Percentiles rank a stretch among this genome's conserved stretches.
phyloP scores from a whole-genome alignment of 169 alveolate genomes.

The Plasmodium vinckei region DNA sequence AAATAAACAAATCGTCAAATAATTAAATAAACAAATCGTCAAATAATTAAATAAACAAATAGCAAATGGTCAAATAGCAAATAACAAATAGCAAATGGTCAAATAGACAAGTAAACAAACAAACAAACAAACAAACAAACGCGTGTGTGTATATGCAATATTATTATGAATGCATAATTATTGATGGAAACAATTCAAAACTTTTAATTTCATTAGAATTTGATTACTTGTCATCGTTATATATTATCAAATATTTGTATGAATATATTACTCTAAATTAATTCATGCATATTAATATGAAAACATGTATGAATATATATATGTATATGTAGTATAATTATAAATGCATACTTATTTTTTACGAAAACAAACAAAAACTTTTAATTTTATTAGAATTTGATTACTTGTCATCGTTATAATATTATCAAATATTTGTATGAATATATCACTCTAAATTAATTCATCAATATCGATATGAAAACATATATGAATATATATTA shows the following conservation, averaged over 20 bases:
- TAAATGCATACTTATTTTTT: slow-evolving; percentile 14
- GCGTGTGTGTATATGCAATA: background rate
- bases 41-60: no score
- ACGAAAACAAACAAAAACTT: slow-evolving; percentile 16
- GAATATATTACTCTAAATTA: background rate
- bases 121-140: background rate
- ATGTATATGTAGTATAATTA: background rate
- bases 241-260: slow-evolving; percentile 20
- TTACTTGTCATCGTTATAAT: slow-evolving; percentile 3
- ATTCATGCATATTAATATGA: background rate
- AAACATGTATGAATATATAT: slow-evolving; percentile 19
- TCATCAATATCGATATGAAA: slow-evolving; percentile 15
- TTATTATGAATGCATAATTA: slow-evolving; percentile 11
- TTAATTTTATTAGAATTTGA: slow-evolving; percentile 16
- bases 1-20: no score
- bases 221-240: slow-evolving; percentile 6
- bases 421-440: slow-evolving; percentile 25
- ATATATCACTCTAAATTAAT: slow-evolving; percentile 1
- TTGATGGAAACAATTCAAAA: slow-evolving; percentile 11
- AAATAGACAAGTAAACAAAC: slow-evolving; percentile 6
- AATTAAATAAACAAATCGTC: no score
- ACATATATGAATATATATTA: slow-evolving; percentile 6
- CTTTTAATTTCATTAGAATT: slow-evolving; percentile 14
- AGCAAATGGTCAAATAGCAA: no score
- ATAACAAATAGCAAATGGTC: no score